phyloP scores from a whole-genome alignment of 176 grass and related monocot species.

The Triticum urartu region DNA sequence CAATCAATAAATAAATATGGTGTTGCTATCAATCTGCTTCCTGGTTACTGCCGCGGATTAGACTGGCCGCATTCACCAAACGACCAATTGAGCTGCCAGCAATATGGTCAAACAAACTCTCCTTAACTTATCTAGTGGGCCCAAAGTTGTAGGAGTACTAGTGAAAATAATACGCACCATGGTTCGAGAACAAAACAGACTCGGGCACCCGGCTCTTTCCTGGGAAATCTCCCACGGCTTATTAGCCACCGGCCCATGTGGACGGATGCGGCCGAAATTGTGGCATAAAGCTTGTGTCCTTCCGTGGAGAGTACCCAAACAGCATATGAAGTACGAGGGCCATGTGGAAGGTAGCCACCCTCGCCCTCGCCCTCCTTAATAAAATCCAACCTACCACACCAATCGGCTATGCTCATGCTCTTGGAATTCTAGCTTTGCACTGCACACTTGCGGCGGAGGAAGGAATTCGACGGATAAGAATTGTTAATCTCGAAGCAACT shows the following conservation, averaged over 20 bases:
- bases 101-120: not conserved
- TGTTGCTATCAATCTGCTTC: constrained; percentile 5
- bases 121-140: not conserved
- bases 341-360: constrained; percentile 32
- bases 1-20: not conserved
- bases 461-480: not conserved
- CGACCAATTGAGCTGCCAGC: not conserved
- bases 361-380: not conserved
- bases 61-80: constrained; percentile 21
- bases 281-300: constrained; percentile 32
- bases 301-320: not conserved
- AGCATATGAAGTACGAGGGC: not conserved
- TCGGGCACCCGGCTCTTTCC: not conserved
- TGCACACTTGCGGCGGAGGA: not conserved
- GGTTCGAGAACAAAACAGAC: constrained; percentile 12
- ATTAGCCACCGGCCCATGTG: not conserved
- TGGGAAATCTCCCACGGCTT: constrained; percentile 27
- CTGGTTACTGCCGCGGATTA: not conserved
- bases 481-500: not conserved
- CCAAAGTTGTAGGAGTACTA: constrained; percentile 18
- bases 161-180: constrained; percentile 1
- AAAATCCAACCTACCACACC: constrained; percentile 20
- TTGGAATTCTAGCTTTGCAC: not conserved
- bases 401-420: not conserved
- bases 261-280: constrained; percentile 23